Conservation (phyloP, 2,329 filamentous ascomycete species). For the Colletotrichum somersetense region DNA sequence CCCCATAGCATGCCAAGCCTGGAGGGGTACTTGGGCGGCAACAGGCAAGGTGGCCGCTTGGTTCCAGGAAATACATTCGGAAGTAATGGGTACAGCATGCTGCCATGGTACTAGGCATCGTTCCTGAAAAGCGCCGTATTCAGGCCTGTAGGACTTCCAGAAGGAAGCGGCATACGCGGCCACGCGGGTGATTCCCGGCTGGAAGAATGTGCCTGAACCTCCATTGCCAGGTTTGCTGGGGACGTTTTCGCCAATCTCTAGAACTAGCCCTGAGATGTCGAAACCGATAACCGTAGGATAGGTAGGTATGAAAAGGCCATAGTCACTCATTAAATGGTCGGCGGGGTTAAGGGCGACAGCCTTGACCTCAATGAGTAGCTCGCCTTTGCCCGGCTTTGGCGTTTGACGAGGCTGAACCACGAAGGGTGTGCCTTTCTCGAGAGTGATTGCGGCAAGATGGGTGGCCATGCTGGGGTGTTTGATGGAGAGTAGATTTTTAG, state of each 20-base stretch:
- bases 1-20: not conserved
- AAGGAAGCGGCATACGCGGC: not conserved
- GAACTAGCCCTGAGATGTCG: not conserved
- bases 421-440: not conserved
- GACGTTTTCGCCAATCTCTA: not conserved
- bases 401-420: not conserved
- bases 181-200: not conserved
- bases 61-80: not conserved
- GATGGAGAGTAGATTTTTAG: not conserved
- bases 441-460: not conserved
- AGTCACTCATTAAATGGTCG: not conserved
- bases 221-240: not conserved
- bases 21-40: not conserved
- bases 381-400: not conserved
- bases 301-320: not conserved
- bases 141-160: not conserved
- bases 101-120: not conserved
- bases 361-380: not conserved
- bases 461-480: not conserved
- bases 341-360: not conserved
- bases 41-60: not conserved
- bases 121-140: conserved; percentile 1
- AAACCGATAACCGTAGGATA: conserved; percentile 1
- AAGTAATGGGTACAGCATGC: not conserved
- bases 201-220: not conserved